These are phyloP conservation scores for Termitomyces sp. DNA, from an alignment of 768 basidiomycete species.

Conservation along the genomic window DNA sequence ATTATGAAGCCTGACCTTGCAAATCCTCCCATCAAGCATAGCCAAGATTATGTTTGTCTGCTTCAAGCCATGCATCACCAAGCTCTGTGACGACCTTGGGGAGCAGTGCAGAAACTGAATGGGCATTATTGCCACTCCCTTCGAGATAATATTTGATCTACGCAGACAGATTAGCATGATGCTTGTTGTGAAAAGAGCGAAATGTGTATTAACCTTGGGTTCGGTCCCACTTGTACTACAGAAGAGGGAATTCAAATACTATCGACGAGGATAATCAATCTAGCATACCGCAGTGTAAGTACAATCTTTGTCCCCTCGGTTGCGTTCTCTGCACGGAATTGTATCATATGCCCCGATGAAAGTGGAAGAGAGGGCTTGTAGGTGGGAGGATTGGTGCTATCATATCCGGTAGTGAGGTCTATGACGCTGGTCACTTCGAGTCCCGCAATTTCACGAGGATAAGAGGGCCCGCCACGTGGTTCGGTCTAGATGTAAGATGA, in stretches of 20 bases:
- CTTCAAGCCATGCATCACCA: conserved; percentile 66
- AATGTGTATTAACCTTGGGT: conserved; percentile 66
- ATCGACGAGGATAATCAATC: background rate
- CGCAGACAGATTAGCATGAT: conserved; percentile 11
- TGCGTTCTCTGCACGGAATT: conserved; percentile 56
- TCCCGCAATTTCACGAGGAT: conserved; percentile 60
- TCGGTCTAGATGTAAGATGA: conserved; percentile 1
- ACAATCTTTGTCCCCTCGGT: conserved; percentile 46
- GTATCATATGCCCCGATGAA: conserved; percentile 84
- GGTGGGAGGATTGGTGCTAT: conserved; percentile 67
- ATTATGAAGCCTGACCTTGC: background rate
- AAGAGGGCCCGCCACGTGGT: conserved; percentile 30
- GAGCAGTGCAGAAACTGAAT: conserved; percentile 48
- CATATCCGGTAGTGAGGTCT: conserved; percentile 77
- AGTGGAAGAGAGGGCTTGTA: conserved; percentile 61
- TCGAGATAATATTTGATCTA: conserved; percentile 90
- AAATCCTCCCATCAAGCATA: background rate
- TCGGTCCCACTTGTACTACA: conserved; percentile 82
- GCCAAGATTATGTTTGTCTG: conserved; percentile 33
- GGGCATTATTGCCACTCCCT: conserved; percentile 56
- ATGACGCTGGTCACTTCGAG: conserved; percentile 59
- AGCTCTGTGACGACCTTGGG: conserved; percentile 57
- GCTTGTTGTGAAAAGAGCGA: background rate
- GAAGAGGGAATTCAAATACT: background rate
- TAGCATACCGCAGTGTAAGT: conserved; percentile 63